phyloP scores from a whole-genome alignment of 2,329 filamentous ascomycete species.

The Orbilia oligospora region DNA sequence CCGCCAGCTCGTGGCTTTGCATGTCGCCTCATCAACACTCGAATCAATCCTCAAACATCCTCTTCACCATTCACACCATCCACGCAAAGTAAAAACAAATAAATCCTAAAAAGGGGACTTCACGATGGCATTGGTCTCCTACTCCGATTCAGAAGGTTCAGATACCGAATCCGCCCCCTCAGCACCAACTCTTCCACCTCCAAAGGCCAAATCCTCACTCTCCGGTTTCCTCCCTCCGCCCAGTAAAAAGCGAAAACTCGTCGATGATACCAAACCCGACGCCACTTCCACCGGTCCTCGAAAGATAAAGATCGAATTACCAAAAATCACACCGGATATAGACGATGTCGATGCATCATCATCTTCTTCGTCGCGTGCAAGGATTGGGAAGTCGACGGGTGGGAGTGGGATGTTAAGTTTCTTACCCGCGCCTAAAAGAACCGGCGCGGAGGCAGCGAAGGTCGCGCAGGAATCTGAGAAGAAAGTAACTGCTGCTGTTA shows the following conservation, averaged over 20 bases:
- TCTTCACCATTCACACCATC: background rate
- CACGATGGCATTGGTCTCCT: constrained; percentile 56
- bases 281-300: constrained; percentile 52
- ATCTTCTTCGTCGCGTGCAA: constrained; percentile 31
- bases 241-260: constrained; percentile 62
- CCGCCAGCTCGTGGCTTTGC: no score
- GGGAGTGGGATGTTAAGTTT: constrained; percentile 62
- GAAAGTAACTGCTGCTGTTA: constrained; percentile 15
- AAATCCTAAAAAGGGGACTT: background rate
- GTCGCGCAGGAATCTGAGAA: constrained; percentile 51
- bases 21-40: background rate
- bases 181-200: constrained; percentile 29
- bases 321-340: constrained; percentile 61
- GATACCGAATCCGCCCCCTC: constrained; percentile 45
- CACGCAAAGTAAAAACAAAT: background rate
- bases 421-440: constrained; percentile 63
- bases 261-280: constrained; percentile 41
- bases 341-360: constrained; percentile 49
- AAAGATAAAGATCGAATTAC: constrained; percentile 64
- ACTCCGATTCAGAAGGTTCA: constrained; percentile 60
- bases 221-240: constrained; percentile 52
- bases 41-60: background rate
- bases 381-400: constrained; percentile 32
- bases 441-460: constrained; percentile 56
- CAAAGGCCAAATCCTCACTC: constrained; percentile 53